Conservation (phyloP, 345 rosid species). For the Populus simonii region DNA sequence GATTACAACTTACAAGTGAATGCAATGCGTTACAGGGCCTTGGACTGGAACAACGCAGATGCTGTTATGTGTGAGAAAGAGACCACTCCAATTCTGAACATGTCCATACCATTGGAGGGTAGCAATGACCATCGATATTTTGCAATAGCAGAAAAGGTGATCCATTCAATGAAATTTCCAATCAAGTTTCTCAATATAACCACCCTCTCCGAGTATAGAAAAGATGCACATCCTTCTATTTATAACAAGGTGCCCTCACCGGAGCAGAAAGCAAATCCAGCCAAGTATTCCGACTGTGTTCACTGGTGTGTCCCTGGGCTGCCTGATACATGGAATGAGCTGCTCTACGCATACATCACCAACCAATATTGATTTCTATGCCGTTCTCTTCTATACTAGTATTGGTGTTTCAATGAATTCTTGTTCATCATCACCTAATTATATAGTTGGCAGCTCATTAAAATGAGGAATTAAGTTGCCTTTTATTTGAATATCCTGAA, state of each 20-base stretch:
- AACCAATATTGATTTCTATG: too few relatives aligned
- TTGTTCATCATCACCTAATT: too few relatives aligned
- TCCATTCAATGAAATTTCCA: slow-evolving; percentile 7
- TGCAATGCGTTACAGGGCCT: slow-evolving; percentile 9
- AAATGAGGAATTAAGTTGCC: too few relatives aligned
- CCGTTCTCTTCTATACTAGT: slow-evolving; percentile 2
- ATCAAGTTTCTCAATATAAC: slow-evolving; percentile 18
- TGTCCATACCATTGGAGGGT: slow-evolving; percentile 8
- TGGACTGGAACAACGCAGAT: slow-evolving; percentile 21
- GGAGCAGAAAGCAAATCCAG: slow-evolving; percentile 22
- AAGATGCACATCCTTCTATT: slow-evolving; percentile 29
- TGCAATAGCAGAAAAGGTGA: neutral
- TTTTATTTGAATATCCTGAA: too few relatives aligned
- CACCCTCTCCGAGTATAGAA: slow-evolving; percentile 27
- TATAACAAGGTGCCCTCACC: slow-evolving; percentile 20
- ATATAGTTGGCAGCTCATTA: too few relatives aligned
- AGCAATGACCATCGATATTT: slow-evolving; percentile 20
- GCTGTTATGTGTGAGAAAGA: slow-evolving; percentile 23
- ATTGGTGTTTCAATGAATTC: neutral
- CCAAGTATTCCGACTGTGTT: slow-evolving; percentile 22
- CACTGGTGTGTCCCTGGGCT: slow-evolving; percentile 32
- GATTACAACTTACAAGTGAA: neutral
- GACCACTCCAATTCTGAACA: slow-evolving; percentile 12
- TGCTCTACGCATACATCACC: slow-evolving; percentile 16
- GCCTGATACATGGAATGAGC: slow-evolving; percentile 33